A percentile compares a stretch with the other conserved stretches of the same genome.
These are phyloP conservation scores for Penicillium fimorum DNA, from an alignment of 495 filamentous ascomycete species.

Conservation along the genomic window DNA sequence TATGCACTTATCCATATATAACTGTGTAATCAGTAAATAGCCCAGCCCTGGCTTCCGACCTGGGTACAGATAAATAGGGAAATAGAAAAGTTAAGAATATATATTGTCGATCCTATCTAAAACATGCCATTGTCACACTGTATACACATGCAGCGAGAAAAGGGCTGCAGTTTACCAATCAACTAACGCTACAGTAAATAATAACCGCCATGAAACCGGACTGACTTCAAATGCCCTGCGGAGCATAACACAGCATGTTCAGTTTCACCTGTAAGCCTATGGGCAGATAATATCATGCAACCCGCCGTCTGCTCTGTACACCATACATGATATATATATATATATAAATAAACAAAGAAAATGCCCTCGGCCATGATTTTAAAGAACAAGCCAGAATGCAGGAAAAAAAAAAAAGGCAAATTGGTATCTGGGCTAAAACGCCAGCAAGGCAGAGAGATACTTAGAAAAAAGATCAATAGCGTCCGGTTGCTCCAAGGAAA, in stretches of 20 bases:
- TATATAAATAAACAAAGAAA: neutral
- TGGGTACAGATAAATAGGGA: neutral
- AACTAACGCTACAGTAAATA: neutral
- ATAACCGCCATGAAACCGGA: neutral
- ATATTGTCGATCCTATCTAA: neutral
- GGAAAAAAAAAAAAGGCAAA: slow-evolving; percentile 24
- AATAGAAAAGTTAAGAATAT: neutral
- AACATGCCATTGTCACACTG: neutral
- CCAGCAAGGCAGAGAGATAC: slow-evolving; percentile 22
- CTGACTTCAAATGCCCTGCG: neutral
- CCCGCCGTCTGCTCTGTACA: neutral
- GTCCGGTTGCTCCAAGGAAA: slow-evolving; percentile 24
- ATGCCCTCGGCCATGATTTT: slow-evolving; percentile 7
- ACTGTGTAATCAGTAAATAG: neutral
- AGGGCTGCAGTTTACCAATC: neutral
- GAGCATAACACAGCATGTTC: neutral
- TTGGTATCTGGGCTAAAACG: slow-evolving; percentile 36
- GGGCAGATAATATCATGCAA: neutral
- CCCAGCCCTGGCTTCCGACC: neutral
- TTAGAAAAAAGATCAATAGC: slow-evolving; percentile 16
- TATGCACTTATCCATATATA: neutral
- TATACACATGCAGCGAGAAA: neutral
- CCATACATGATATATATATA: slow-evolving; percentile 7
- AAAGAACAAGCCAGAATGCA: slow-evolving; percentile 11
- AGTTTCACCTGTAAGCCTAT: neutral